Evolutionary conservation across 2,329 filamentous ascomycete genomes (phyloP).

Genomic region (Monosporascus sp.): DNA sequence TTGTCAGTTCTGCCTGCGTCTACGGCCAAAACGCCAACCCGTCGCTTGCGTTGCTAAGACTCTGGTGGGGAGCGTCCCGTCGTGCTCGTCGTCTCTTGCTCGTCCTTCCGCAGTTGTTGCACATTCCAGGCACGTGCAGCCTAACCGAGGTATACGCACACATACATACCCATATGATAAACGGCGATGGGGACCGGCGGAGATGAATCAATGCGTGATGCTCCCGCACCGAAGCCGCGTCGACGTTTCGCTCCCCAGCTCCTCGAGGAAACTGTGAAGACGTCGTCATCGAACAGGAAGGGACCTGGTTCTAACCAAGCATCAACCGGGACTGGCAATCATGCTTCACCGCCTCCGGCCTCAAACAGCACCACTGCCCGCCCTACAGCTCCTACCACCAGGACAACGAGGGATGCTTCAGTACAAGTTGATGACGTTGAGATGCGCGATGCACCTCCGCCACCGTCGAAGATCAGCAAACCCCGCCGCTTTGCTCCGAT

Average conservation of each 20-base stretch:
- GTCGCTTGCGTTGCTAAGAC: no score
- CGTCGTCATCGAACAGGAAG: conserved; percentile 19
- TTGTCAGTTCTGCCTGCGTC: no score
- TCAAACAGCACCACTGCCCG: conserved; percentile 10
- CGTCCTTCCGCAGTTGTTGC: background rate
- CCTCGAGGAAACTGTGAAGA: conserved; percentile 27
- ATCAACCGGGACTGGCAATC: background rate
- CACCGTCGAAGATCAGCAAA: conserved; percentile 9
- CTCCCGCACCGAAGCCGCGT: conserved; percentile 21
- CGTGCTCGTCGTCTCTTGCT: background rate
- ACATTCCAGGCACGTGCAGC: background rate
- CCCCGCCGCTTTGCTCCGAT: conserved; percentile 59
- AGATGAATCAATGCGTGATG: conserved; percentile 23
- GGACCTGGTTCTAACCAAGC: background rate
- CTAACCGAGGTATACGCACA: background rate
- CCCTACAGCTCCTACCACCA: conserved; percentile 12
- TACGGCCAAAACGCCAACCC: no score
- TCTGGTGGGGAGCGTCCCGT: no score
- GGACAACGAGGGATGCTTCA: conserved; percentile 23
- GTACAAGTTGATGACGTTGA: conserved; percentile 23
- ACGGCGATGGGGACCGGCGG: conserved; percentile 18
- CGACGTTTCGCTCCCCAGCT: conserved; percentile 28
- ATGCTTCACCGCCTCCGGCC: background rate
- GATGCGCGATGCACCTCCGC: conserved; percentile 18
- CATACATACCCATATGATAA: background rate